Conservation (phyloP, 768 basidiomycete genomes). For the Lyophyllum atratum region DNA sequence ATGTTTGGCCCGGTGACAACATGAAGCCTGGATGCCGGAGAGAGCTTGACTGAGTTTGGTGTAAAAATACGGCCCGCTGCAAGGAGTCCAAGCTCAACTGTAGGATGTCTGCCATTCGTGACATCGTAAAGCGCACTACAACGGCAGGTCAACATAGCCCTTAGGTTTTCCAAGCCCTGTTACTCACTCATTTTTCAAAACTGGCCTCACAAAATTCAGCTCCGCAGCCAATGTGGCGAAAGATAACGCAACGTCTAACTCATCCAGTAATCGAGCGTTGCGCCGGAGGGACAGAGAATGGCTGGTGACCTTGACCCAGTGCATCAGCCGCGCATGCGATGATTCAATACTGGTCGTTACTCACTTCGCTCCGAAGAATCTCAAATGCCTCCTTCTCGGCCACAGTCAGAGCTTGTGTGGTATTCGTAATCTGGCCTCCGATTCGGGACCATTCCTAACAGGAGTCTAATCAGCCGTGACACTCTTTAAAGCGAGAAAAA, state of each 20-base stretch:
- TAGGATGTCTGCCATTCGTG: constrained; percentile 84
- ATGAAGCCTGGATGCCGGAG: constrained; percentile 65
- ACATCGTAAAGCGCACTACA: constrained; percentile 63
- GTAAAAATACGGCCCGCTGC: constrained; percentile 76
- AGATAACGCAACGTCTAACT: constrained; percentile 81
- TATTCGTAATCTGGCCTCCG: constrained; percentile 67
- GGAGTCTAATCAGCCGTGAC: neutral
- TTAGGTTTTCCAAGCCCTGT: neutral
- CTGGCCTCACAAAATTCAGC: constrained; percentile 73
- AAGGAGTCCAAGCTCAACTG: constrained; percentile 87
- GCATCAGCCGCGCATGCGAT: neutral
- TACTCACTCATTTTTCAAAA: constrained; percentile 68
- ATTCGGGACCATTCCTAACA: constrained; percentile 73
- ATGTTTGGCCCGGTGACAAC: constrained; percentile 94
- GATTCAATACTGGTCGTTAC: constrained; percentile 1
- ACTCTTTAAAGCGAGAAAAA: neutral
- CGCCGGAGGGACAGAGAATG: constrained; percentile 58
- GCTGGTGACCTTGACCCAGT: constrained; percentile 55
- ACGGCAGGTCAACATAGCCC: neutral
- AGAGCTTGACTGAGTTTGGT: constrained; percentile 76
- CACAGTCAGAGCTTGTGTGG: constrained; percentile 46
- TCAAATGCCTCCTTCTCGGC: constrained; percentile 79
- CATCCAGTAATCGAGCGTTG: constrained; percentile 81
- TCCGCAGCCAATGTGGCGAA: constrained; percentile 83
- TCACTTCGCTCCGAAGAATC: constrained; percentile 64